Evolutionary conservation across 148 eudicot species (phyloP).

Genomic region (Limonium bicolor): DNA sequence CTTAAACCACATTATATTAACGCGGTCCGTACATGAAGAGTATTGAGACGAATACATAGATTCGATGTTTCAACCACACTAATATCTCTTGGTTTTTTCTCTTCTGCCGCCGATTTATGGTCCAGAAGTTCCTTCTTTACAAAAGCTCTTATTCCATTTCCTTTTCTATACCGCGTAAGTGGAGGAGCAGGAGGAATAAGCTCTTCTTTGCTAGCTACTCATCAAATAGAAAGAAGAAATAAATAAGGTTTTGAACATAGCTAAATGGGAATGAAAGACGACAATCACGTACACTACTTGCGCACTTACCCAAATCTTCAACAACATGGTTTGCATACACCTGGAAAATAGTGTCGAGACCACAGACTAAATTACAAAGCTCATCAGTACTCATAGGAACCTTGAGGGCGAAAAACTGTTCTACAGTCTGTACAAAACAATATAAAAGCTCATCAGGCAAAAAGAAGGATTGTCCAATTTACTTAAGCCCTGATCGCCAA

Average conservation of each 20-base stretch:
- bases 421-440: slow-evolving; percentile 64
- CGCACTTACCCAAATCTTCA: slow-evolving; percentile 53
- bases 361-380: slow-evolving; percentile 67
- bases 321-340: slow-evolving; percentile 54
- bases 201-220: slow-evolving; percentile 75
- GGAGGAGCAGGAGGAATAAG: slow-evolving; percentile 77
- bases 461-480: too few species aligned
- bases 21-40: slow-evolving; percentile 55
- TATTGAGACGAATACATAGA: slow-evolving; percentile 78
- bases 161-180: slow-evolving; percentile 71
- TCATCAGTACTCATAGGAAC: slow-evolving; percentile 89
- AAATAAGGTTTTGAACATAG: too few species aligned
- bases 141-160: slow-evolving; percentile 68
- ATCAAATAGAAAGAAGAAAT: too few species aligned
- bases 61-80: slow-evolving; percentile 52
- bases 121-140: slow-evolving; percentile 73
- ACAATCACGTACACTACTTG: too few species aligned
- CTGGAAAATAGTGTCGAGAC: slow-evolving; percentile 93
- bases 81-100: slow-evolving; percentile 59
- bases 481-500: too few species aligned
- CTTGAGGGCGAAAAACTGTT: slow-evolving; percentile 75
- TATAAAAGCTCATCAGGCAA: too few species aligned
- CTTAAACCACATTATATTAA: too few species aligned
- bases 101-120: slow-evolving; percentile 57
- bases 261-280: too few species aligned